Base-by-base conservation (phyloP, 202 grass and related monocot species). In the Hordeum pubiflorum region DNA sequence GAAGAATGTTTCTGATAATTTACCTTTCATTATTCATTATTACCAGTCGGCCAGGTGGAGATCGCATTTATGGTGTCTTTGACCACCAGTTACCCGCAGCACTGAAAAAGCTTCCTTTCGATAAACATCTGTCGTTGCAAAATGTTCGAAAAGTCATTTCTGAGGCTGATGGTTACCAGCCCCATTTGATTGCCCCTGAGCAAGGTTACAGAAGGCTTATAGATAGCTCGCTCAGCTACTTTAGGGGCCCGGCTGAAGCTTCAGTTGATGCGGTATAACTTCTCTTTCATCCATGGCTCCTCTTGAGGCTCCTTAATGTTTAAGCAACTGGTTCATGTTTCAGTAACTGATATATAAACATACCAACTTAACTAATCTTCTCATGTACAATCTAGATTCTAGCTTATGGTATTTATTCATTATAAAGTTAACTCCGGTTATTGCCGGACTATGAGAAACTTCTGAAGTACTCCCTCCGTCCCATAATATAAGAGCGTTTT, bases 61-160 rank as follows among this genome's bases (percentile, higher is more conserved):
- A 99, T 78, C 86, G 93, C 27, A 99, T 99, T 83, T 99, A 99
- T 93, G 96, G 96, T 17, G 96, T 99, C n/a, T 99, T 99, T 81
- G 96, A 98, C 80, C 84, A 98, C 75, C 96, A 98, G 55, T 81
- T 99, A 75, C 96, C 92, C 41, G 86, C 82, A 79, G 96, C 96
- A 69, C 69, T 99, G 82, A 96, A 99, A 77, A 99, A 95, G 41
- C 96, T 96, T 86, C 96, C 92, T 68, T 93, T 96, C 73, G 96
- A 99, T 75, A 91, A 87, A 36, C 96, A 99, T 79, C 86, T 99
- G 75, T 96, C 96, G 15, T 34, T 91, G 87, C 92, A 98, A 86
- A 98, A 95, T 86, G 96, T 98, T 75, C 74, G 85, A 13, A 91
- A 92, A 89, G 96, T 98, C 69, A 98, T 98, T 84, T 98, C 96